Evolutionary conservation across 2,329 filamentous ascomycete genomes (phyloP).

Genomic region (Colletotrichum sp.): DNA sequence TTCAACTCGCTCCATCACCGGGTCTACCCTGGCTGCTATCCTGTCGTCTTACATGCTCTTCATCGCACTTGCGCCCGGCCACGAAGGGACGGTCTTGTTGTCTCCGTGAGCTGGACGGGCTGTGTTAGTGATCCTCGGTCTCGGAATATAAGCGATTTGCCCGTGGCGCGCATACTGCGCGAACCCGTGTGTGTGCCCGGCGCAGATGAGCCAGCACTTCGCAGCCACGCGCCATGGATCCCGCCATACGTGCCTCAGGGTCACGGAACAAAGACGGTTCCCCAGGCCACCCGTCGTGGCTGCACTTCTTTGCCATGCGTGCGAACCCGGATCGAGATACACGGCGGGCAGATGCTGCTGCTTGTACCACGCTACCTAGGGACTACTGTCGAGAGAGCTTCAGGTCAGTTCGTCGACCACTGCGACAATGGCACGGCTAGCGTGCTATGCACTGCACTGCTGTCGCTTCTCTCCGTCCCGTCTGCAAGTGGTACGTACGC

Average conservation of each 20-base stretch:
- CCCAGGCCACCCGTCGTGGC: conserved; percentile 7
- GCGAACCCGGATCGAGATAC: conserved; percentile 4
- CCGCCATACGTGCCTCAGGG: not conserved
- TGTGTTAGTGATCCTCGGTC: not conserved
- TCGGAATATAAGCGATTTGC: not conserved
- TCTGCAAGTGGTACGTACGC: conserved; percentile 6
- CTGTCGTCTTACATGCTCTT: not conserved
- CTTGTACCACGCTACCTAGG: not conserved
- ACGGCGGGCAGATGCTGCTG: not conserved
- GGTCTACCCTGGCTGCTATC: not conserved
- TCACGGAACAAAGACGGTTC: conserved; percentile 9
- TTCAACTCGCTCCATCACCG: not conserved
- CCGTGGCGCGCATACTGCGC: not conserved
- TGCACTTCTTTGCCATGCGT: conserved; percentile 1
- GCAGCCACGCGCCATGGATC: conserved; percentile 3
- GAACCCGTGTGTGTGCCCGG: conserved; percentile 2
- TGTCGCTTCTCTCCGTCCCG: not conserved
- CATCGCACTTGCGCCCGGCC: not conserved
- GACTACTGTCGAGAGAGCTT: not conserved
- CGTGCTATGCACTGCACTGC: not conserved
- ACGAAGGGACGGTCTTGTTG: not conserved
- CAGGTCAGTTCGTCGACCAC: not conserved
- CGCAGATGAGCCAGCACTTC: not conserved
- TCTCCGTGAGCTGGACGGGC: not conserved
- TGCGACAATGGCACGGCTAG: not conserved